Evolutionary conservation across 805 yeast genomes (phyloP).

Genomic region (Barnettozyma populi): DNA sequence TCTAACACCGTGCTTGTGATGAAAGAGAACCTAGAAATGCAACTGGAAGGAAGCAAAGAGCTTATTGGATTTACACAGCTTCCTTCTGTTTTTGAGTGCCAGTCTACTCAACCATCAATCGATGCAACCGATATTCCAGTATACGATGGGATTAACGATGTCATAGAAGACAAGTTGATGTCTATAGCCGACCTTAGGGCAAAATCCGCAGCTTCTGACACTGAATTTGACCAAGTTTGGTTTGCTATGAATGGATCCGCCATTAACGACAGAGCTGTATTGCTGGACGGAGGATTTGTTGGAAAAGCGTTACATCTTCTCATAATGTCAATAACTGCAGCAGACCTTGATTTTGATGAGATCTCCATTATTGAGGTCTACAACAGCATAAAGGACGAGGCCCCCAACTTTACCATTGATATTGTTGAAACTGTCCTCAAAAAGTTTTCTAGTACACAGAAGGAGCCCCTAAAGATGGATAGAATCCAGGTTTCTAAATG

Average conservation of each 20-base stretch:
- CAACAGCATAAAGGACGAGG: constrained; percentile 26
- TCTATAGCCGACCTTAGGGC: constrained; percentile 30
- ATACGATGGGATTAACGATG: constrained; percentile 29
- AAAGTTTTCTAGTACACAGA: constrained; percentile 35
- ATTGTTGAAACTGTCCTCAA: constrained; percentile 46
- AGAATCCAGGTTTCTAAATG: constrained; percentile 43
- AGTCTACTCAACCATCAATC: constrained; percentile 27
- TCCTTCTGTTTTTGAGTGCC: constrained; percentile 34
- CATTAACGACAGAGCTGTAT: constrained; percentile 38
- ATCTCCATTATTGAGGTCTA: constrained; percentile 27
- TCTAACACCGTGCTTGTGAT: constrained; percentile 73
- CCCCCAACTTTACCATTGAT: constrained; percentile 32
- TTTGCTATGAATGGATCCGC: constrained; percentile 48
- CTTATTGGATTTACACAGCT: constrained; percentile 31
- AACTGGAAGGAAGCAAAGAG: constrained; percentile 22
- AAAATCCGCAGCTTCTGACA: constrained; percentile 48
- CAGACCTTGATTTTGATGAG: constrained; percentile 26
- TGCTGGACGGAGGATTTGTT: constrained; percentile 31
- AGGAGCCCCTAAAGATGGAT: constrained; percentile 35
- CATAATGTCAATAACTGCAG: constrained; percentile 35
- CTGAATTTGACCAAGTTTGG: constrained; percentile 53
- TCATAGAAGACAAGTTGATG: constrained; percentile 1
- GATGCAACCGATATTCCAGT: constrained; percentile 31
- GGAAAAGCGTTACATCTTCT: constrained; percentile 31
- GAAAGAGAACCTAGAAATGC: constrained; percentile 21